Evolutionary conservation across 306 rosid species (phyloP).

Genomic region (Lotus japonicus): DNA sequence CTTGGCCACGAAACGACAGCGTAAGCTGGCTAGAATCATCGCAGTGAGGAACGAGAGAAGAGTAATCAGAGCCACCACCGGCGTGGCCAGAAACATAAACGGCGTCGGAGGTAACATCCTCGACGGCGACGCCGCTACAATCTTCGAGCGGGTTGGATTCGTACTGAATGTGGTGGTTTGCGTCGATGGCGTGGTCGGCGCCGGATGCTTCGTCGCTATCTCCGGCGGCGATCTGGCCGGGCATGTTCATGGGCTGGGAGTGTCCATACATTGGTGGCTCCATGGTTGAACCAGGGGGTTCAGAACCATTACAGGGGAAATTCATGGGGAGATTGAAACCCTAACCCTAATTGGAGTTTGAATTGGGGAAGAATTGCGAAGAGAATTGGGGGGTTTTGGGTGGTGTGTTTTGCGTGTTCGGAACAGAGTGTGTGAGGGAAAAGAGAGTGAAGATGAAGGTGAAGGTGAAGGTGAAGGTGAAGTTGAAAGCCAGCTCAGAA

Average conservation of each 20-base stretch:
- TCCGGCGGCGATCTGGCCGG: constrained; percentile 39
- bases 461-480: background rate
- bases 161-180: constrained; percentile 49
- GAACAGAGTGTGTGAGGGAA: background rate
- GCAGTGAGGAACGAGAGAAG: constrained; percentile 1
- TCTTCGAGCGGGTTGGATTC: constrained; percentile 51
- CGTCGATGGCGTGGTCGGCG: constrained; percentile 37
- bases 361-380: background rate
- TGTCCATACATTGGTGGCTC: constrained; percentile 61
- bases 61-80: constrained; percentile 20
- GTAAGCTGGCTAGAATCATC: constrained; percentile 74
- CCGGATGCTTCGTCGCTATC: constrained; percentile 24
- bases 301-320: constrained; percentile 37
- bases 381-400: background rate
- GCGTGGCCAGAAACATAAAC: constrained; percentile 34
- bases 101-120: constrained; percentile 44
- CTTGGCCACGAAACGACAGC: constrained; percentile 91
- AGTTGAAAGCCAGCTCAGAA: background rate
- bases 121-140: constrained; percentile 27
- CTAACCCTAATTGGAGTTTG: constrained; percentile 23
- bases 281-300: constrained; percentile 15
- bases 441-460: background rate
- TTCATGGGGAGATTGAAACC: constrained; percentile 7
- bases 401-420: background rate
- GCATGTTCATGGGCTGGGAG: constrained; percentile 28